Percentiles rank a stretch among this genome's conserved stretches.
These are phyloP conservation scores for Aspergillus bombycis DNA, from an alignment of 2,329 filamentous ascomycete genomes.

Conservation along the genomic window DNA sequence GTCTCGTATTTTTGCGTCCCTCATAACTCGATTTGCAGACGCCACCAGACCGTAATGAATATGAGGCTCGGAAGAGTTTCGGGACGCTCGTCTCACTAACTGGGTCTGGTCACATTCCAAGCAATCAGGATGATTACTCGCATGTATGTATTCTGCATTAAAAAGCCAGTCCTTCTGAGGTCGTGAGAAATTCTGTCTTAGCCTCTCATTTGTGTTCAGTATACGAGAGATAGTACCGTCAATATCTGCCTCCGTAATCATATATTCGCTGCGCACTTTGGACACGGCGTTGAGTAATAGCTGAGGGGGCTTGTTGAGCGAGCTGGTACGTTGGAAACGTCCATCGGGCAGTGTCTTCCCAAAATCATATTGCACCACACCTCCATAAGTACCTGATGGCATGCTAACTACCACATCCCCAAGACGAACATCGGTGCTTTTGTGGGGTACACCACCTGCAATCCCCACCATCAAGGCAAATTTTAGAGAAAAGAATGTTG, in stretches of 20 bases:
- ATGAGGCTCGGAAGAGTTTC: background rate
- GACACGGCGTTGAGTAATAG: background rate
- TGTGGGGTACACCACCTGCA: background rate
- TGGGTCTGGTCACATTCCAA: background rate
- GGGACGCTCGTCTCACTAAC: background rate
- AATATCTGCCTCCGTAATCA: background rate
- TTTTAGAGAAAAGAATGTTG: background rate
- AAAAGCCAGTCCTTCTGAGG: too few species aligned
- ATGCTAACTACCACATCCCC: conserved; percentile 12
- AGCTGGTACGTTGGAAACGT: background rate
- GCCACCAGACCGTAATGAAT: conserved; percentile 13
- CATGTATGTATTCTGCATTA: too few species aligned
- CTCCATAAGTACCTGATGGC: background rate
- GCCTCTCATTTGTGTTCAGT: background rate
- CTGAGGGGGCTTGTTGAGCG: background rate
- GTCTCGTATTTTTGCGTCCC: background rate
- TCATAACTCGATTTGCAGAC: conserved; percentile 3
- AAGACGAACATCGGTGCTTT: background rate
- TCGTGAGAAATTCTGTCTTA: too few species aligned
- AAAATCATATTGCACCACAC: conserved; percentile 6
- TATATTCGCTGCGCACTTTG: background rate
- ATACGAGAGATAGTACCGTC: too few species aligned
- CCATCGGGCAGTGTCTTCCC: background rate
- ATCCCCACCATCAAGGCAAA: background rate
- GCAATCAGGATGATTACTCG: too few species aligned